Conservation (phyloP, 768 basidiomycete genomes). For the Pleurotus ostreatus region DNA sequence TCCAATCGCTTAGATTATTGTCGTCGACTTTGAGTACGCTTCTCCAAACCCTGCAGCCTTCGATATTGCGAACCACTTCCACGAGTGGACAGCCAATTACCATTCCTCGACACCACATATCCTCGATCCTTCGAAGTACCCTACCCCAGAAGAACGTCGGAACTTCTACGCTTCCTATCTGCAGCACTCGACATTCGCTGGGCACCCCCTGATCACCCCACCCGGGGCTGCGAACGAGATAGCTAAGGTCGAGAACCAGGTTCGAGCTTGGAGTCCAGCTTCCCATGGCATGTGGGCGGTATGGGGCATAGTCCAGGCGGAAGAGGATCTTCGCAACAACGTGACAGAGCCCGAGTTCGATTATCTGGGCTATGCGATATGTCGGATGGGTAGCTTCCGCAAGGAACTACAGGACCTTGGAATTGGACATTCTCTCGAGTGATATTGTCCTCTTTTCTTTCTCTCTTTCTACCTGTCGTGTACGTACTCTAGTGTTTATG, state of each 20-base stretch:
- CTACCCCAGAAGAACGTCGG: conserved; percentile 62
- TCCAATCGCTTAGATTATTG: conserved; percentile 62
- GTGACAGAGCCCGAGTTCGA: conserved; percentile 77
- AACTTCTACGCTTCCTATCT: conserved; percentile 90
- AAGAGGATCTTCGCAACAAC: conserved; percentile 61
- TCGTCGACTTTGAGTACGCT: conserved; percentile 98
- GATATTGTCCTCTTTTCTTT: no score
- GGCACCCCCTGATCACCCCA: conserved; percentile 20
- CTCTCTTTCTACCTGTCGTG: no score
- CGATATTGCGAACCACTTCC: conserved; percentile 96
- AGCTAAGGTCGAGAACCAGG: conserved; percentile 68
- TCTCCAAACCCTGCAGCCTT: conserved; percentile 88
- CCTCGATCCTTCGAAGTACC: conserved; percentile 64
- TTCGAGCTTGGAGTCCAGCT: conserved; percentile 84
- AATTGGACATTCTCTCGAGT: conserved; percentile 14
- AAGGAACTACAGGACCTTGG: conserved; percentile 48
- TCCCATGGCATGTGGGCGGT: conserved; percentile 91
- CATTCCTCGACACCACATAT: conserved; percentile 65
- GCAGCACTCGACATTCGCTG: conserved; percentile 36
- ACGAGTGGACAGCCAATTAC: conserved; percentile 96
- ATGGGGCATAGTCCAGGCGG: conserved; percentile 92
- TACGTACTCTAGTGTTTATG: no score
- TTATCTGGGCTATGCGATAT: conserved; percentile 78
- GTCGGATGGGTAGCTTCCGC: conserved; percentile 63
- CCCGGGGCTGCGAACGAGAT: conserved; percentile 38